These are phyloP conservation scores for Dissoconium aciculare DNA, from an alignment of 2,329 filamentous ascomycete species.

Conservation along the genomic window DNA sequence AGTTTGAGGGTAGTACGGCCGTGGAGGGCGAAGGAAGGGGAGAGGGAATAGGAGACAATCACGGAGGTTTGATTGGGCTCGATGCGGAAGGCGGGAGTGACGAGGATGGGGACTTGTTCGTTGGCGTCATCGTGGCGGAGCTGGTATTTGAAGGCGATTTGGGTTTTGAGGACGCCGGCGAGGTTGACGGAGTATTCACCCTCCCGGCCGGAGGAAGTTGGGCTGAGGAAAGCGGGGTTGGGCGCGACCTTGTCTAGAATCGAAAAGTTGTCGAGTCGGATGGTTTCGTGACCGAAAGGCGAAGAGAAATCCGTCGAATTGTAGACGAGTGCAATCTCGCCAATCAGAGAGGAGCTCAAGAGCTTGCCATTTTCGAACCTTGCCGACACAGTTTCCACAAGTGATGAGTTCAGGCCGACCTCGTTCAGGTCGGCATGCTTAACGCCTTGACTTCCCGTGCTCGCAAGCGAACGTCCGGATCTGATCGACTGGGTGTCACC, in stretches of 20 bases:
- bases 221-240: slow-evolving; percentile 74
- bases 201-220: slow-evolving; percentile 39
- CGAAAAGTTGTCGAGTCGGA: slow-evolving; percentile 77
- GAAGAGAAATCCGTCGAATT: slow-evolving; percentile 41
- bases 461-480: slow-evolving; percentile 64
- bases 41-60: slow-evolving; percentile 70
- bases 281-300: slow-evolving; percentile 40
- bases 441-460: slow-evolving; percentile 44
- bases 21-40: slow-evolving; percentile 48
- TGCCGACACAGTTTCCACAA: slow-evolving; percentile 83
- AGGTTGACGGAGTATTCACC: slow-evolving; percentile 72
- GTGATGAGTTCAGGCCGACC: slow-evolving; percentile 69
- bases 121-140: slow-evolving; percentile 52
- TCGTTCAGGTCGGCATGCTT: slow-evolving; percentile 70
- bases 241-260: slow-evolving; percentile 84
- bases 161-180: slow-evolving; percentile 50
- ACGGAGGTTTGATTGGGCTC: slow-evolving; percentile 75
- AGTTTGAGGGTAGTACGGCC: slow-evolving; percentile 37
- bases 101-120: slow-evolving; percentile 50
- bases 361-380: slow-evolving; percentile 61
- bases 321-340: slow-evolving; percentile 79
- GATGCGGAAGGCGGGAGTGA: slow-evolving; percentile 68
- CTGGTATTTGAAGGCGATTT: slow-evolving; percentile 84
- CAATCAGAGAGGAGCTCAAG: slow-evolving; percentile 59
- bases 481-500: slow-evolving; percentile 80